These are phyloP conservation scores for Dendrobium huoshanense DNA, from an alignment of 106 monocot species.

Conservation along the genomic window DNA sequence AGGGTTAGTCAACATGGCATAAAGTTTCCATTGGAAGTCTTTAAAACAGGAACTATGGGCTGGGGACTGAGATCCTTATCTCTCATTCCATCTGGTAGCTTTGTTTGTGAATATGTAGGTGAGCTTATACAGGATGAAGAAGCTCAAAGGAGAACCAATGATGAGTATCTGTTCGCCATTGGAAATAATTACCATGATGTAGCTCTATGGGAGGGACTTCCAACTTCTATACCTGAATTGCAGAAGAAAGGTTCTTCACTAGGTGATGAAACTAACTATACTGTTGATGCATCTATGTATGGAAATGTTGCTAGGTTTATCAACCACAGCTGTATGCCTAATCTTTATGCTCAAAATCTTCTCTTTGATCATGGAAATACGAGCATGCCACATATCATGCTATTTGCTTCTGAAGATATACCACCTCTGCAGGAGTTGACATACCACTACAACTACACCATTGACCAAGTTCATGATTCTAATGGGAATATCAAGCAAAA, in stretches of 20 bases:
- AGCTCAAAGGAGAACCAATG: constrained; percentile 46
- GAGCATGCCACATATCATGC: constrained; percentile 60
- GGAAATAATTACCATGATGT: constrained; percentile 57
- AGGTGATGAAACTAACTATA: constrained; percentile 19
- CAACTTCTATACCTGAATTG: constrained; percentile 9
- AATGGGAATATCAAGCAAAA: constrained; percentile 73
- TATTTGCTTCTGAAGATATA: constrained; percentile 67
- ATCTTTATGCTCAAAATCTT: constrained; percentile 80
- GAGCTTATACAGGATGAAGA: constrained; percentile 63
- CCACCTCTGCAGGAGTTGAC: constrained; percentile 55
- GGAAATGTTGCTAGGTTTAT: constrained; percentile 71
- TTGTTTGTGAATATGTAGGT: constrained; percentile 67
- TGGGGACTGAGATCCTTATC: constrained; percentile 64
- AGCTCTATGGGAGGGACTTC: constrained; percentile 45
- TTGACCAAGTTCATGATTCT: constrained; percentile 52
- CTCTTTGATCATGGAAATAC: constrained; percentile 62
- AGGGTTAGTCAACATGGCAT: constrained; percentile 78
- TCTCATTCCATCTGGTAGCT: constrained; percentile 64
- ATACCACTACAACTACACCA: constrained; percentile 69
- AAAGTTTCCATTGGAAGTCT: constrained; percentile 49
- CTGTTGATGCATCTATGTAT: constrained; percentile 54
- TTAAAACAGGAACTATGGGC: constrained; percentile 67
- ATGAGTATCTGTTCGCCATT: constrained; percentile 71
- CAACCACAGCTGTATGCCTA: constrained; percentile 69
- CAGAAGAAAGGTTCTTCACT: constrained; percentile 2